Base-by-base conservation (phyloP, 176 grass and related monocot genomes). In the Cenchrus fungigraminus region DNA sequence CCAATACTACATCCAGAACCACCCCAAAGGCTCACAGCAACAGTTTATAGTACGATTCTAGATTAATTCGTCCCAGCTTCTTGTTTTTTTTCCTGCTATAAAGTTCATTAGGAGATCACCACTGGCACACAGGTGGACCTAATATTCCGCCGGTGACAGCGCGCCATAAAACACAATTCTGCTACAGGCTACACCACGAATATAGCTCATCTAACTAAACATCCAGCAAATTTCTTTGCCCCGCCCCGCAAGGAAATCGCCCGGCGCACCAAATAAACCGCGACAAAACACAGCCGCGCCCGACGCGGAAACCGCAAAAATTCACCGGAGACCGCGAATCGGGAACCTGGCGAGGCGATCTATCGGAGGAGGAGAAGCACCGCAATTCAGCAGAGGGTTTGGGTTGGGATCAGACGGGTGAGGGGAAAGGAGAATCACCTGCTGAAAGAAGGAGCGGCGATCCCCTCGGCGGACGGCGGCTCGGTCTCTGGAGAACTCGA, bases 341-440 rank as follows among this genome's bases (percentile, higher is more conserved):
- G 29, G 7, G 80, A 12, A 12, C 29, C 55, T 45, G 19, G 12
- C 0, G 62, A 1, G 47, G 40, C 79, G 66, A 83, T 83, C 84
- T 20, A 65, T 11, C 34, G 2, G 46, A 45, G 71, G 9, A 45
- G 11, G 13, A 28, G 1, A 28, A 20, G 32, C 0, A 1, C 19
- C 1, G 6, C 12, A 37, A 50, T 16, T 14, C 14, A 28, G 56
- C 22, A 1, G 56, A 58, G 2, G 3, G 37, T 40, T 40, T 40
- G 20, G 42, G 15, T 16, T 13, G 9, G 51, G 9, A 53, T 53
- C 50, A 11, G 37, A 14, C 73, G 55, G 78, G 12, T 12, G 52
- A 25, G 17, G 86, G 10, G 4, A 5, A 10, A 10, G 7, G 28
- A 20, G 50, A 1, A 20, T 86, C 79, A 78, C 84, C 84, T 86